Evolutionary conservation across 768 basidiomycete species (phyloP), one percentile per base, ranked within the genome.

Genomic region (Tricholoma flavovirens): DNA sequence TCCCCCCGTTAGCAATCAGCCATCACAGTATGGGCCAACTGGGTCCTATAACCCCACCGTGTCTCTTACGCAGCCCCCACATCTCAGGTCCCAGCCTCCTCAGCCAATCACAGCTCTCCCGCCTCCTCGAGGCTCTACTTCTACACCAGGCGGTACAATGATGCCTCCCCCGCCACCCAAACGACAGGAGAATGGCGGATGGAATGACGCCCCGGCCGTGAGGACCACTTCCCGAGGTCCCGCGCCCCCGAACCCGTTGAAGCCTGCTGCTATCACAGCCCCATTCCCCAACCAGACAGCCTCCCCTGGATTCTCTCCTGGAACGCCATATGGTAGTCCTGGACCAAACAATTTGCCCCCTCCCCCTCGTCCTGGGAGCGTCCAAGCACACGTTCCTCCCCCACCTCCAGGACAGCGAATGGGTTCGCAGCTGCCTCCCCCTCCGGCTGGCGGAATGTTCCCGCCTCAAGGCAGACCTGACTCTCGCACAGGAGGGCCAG

Each of bases 141-240:
- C 67, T 42, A 65, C 68, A 0, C 64, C 68, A 26, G 60, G 64
- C 9, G 58, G 55, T 22, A 61, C 54, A 8, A 67, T 59, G 2
- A 55, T 64, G 1, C 74, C 78, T 46, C 71, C 74, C 49, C 77
- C 82, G 1, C 81, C 87, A 1, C 81, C 84, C 3, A 84, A 84
- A 40, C 82, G 84, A 42, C 73, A 75, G 26, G 88, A 87, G 50
- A 84, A 85, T 26, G 82, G 86, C 14, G 93, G 93, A 0, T 98
- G 94, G 93, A 98, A 98, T 63, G 95, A 98, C 69, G 84, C 93
- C 0, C 93, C 93, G 0, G 66, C 75, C 5, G 59, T 83, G 11
- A 61, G 74, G 14, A 66, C 73, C 8, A 68, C 79, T 15, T 69
- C 78, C 40, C 83, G 86, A 22, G 74, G 75, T 1, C 82, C 87